These are phyloP conservation scores for Microsporum canis DNA, from an alignment of 2,329 filamentous ascomycete genomes.

Conservation along the genomic window DNA sequence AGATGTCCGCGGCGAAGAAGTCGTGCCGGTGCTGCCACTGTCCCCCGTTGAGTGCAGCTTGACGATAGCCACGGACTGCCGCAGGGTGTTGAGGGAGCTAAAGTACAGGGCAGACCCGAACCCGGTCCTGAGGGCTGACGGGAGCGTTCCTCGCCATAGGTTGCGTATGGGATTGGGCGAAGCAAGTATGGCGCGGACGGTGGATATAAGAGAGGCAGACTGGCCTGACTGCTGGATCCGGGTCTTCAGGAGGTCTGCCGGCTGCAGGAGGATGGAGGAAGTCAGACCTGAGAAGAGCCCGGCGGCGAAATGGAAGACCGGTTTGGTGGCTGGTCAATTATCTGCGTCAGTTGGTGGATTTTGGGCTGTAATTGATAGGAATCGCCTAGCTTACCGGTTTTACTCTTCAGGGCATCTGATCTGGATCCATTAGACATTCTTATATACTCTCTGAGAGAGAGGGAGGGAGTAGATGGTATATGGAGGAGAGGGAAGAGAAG, in stretches of 20 bases:
- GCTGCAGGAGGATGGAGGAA: conserved; percentile 83
- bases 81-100: conserved; percentile 69
- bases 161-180: conserved; percentile 56
- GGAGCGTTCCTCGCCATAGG: conserved; percentile 86
- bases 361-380: too few species aligned
- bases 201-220: conserved; percentile 54
- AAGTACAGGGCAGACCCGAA: conserved; percentile 93
- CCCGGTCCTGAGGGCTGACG: conserved; percentile 85
- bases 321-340: conserved; percentile 28
- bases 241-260: conserved; percentile 92
- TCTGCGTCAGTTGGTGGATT: background rate
- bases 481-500: background rate
- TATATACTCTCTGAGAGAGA: background rate
- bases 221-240: conserved; percentile 75
- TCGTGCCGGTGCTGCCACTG: background rate
- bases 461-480: background rate
- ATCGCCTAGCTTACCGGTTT: background rate
- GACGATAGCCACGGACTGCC: conserved; percentile 48
- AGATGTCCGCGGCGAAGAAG: conserved; percentile 43
- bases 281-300: conserved; percentile 78
- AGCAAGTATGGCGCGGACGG: conserved; percentile 57
- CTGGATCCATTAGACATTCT: conserved; percentile 13
- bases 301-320: conserved; percentile 70
- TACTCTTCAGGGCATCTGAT: conserved; percentile 7
- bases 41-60: background rate